phyloP scores from a whole-genome alignment of 2,329 filamentous ascomycete species.

The Xylariaceae sp. region DNA sequence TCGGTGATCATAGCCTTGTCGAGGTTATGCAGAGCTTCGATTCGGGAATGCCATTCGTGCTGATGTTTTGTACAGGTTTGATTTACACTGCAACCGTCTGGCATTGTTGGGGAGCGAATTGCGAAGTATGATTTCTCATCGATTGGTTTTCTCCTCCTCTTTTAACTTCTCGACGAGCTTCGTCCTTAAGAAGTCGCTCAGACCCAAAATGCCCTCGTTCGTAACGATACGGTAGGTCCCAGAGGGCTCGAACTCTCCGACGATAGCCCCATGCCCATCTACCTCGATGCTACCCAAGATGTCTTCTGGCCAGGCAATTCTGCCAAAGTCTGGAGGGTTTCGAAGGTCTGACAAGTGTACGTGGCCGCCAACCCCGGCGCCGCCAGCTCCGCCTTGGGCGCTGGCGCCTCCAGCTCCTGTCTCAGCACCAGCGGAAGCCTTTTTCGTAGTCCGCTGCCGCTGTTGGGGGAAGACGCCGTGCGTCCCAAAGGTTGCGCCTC shows the following conservation, averaged over 20 bases:
- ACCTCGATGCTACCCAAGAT: constrained; percentile 68
- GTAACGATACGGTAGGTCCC: constrained; percentile 64
- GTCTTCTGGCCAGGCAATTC: constrained; percentile 68
- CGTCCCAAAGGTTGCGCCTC: constrained; percentile 51
- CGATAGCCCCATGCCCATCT: constrained; percentile 53
- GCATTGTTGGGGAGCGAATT: too few relatives aligned
- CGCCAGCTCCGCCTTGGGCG: constrained; percentile 60
- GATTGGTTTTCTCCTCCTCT: constrained; percentile 46
- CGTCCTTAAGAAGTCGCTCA: constrained; percentile 53
- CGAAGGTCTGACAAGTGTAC: constrained; percentile 64
- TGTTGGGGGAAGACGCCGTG: constrained; percentile 49
- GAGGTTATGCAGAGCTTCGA: too few relatives aligned
- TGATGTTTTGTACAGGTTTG: too few relatives aligned
- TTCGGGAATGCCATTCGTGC: too few relatives aligned
- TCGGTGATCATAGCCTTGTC: too few relatives aligned
- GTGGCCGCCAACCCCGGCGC: constrained; percentile 59
- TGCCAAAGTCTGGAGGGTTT: constrained; percentile 64
- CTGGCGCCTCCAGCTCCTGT: constrained; percentile 55
- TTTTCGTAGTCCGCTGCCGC: constrained; percentile 32
- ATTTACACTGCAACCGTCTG: too few relatives aligned
- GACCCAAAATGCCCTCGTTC: constrained; percentile 60
- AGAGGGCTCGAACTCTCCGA: constrained; percentile 58
- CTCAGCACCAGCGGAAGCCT: constrained; percentile 36
- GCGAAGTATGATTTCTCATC: background rate
- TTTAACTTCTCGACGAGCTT: constrained; percentile 54